phyloP scores from a whole-genome alignment of 208 protist species.

The Crithidia acanthocephali region DNA sequence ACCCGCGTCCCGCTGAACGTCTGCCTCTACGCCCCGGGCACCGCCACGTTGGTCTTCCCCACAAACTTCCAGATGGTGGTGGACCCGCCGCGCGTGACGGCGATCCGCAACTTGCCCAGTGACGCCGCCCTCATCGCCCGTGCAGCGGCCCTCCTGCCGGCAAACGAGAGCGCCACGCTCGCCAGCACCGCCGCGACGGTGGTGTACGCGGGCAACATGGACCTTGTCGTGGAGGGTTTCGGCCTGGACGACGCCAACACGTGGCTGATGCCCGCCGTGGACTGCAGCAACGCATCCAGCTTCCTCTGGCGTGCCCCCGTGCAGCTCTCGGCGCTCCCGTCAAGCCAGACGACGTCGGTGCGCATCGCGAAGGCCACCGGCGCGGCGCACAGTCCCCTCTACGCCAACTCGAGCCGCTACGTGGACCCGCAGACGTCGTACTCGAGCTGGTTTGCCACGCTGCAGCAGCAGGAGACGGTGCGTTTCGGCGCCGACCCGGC shows the following conservation, averaged over 20 bases:
- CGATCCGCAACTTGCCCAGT: conserved; percentile 45
- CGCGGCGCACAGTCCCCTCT: conserved; percentile 1
- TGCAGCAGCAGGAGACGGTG: conserved; percentile 47
- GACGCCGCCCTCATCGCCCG: conserved; percentile 32
- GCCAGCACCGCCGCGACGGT: conserved; percentile 33
- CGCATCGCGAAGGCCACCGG: conserved; percentile 12
- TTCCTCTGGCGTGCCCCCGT: conserved; percentile 69
- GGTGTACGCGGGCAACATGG: conserved; percentile 63
- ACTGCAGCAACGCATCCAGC: conserved; percentile 68
- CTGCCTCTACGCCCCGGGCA: conserved; percentile 73
- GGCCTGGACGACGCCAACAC: conserved; percentile 50
- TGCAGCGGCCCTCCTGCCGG: conserved; percentile 14
- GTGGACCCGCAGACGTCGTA: conserved; percentile 57
- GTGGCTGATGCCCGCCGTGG: conserved; percentile 64
- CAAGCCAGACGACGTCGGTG: conserved; percentile 19
- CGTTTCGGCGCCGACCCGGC: conserved; percentile 43
- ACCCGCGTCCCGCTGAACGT: conserved; percentile 55
- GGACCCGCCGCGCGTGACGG: conserved; percentile 40
- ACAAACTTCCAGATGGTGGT: conserved; percentile 65
- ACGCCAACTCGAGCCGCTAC: conserved; percentile 51
- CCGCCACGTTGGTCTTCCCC: conserved; percentile 46
- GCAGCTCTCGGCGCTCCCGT: conserved; percentile 57
- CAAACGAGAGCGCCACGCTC: neutral
- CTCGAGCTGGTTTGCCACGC: conserved; percentile 70
- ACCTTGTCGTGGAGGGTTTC: conserved; percentile 74